phyloP scores from a whole-genome alignment of 2,329 filamentous ascomycete species.

The Ophiostoma sp. region DNA sequence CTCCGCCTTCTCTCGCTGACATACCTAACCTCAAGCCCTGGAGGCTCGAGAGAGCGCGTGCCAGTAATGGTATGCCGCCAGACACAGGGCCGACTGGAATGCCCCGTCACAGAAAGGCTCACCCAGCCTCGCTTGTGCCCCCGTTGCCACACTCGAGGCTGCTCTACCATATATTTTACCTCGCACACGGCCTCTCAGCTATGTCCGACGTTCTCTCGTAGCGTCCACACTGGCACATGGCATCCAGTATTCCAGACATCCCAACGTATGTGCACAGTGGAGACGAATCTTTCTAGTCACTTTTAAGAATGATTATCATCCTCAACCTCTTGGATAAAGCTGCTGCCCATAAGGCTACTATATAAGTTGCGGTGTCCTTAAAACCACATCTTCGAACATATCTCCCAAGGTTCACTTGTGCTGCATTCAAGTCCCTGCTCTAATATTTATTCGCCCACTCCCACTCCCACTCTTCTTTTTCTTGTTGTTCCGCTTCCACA shows the following conservation, averaged over 20 bases:
- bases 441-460: not conserved
- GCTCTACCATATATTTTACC: not conserved
- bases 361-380: not conserved
- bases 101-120: not conserved
- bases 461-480: not conserved
- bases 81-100: not conserved
- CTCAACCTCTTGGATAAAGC: not conserved
- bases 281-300: not conserved
- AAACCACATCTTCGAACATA: not conserved
- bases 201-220: conserved; percentile 3
- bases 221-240: conserved; percentile 7
- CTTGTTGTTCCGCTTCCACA: not conserved
- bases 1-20: too few relatives aligned
- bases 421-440: not conserved
- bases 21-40: too few relatives aligned
- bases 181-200: not conserved
- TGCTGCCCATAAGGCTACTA: not conserved
- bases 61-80: too few relatives aligned
- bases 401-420: not conserved
- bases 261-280: conserved; percentile 2
- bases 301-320: not conserved
- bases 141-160: not conserved
- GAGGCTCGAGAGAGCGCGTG: too few relatives aligned
- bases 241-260: conserved; percentile 16
- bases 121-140: not conserved